Percentiles rank a stretch among this genome's conserved stretches.
Evolutionary conservation across 768 basidiomycete genomes (phyloP).

Genomic region (Lentinus brumalis): DNA sequence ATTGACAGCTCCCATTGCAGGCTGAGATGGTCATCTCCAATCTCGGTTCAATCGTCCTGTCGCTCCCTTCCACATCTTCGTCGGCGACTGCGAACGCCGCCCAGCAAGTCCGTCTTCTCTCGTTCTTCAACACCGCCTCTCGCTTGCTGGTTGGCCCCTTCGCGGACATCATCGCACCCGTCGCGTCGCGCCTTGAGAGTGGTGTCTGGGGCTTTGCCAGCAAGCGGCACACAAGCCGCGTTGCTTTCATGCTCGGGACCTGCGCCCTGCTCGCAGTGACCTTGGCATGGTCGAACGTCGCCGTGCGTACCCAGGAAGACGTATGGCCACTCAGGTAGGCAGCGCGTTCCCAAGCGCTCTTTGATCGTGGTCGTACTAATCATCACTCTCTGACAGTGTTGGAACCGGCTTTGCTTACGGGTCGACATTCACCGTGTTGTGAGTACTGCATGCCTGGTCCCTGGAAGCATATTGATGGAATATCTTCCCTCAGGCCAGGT

Average conservation of each 20-base stretch:
- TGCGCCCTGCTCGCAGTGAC: slow-evolving; percentile 50
- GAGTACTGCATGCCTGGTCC: slow-evolving; percentile 32
- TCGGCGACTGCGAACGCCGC: slow-evolving; percentile 35
- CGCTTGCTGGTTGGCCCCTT: slow-evolving; percentile 68
- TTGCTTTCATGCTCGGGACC: slow-evolving; percentile 57
- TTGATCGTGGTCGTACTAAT: neutral
- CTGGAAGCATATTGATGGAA: neutral
- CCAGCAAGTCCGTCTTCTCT: slow-evolving; percentile 69
- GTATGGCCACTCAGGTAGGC: slow-evolving; percentile 74
- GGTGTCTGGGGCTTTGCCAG: slow-evolving; percentile 40
- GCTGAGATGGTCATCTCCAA: slow-evolving; percentile 85
- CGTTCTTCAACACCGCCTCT: slow-evolving; percentile 70
- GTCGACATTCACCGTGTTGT: slow-evolving; percentile 70
- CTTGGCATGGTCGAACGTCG: slow-evolving; percentile 57
- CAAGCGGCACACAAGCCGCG: slow-evolving; percentile 61
- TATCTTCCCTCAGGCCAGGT: slow-evolving; percentile 52
- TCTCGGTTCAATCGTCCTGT: slow-evolving; percentile 73
- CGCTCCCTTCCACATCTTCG: slow-evolving; percentile 45
- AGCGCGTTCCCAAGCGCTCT: neutral
- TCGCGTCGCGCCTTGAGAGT: slow-evolving; percentile 44
- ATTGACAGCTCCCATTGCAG: slow-evolving; percentile 34
- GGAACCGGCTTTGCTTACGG: slow-evolving; percentile 74
- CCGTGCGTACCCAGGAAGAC: slow-evolving; percentile 47
- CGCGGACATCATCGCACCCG: slow-evolving; percentile 73
- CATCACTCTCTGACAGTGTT: slow-evolving; percentile 41